Base-by-base conservation (phyloP, 1,139 yeast genomes). In the Sugiyamaella pinicola region DNA sequence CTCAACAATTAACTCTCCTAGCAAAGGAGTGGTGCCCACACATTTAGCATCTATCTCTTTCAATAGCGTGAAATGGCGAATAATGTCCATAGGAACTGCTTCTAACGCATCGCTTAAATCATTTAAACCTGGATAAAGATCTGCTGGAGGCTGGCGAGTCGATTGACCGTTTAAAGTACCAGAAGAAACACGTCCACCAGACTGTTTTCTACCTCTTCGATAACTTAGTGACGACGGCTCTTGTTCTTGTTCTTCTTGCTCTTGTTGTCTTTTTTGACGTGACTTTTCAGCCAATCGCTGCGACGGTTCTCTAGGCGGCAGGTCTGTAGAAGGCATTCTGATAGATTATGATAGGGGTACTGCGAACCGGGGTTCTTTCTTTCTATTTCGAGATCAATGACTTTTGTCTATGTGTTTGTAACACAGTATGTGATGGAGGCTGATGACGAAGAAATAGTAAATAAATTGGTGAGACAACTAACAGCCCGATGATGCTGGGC, bases 1-100 rank as follows among this genome's bases (percentile, higher is more conserved):
- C 53, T 72, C 69, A 44, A 75, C 75, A 51, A 90, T 86, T 58
- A 79, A 76, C 13, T 74, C 69, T 56, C 83, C 81, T 57, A 91
- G 76, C 60, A 77, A 75, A 0, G 96, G 96, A 21, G 85, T 77
- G 0, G 88, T 78, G 55, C 82, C 78, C 46, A 87, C 87, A 68
- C 96, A 89, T 69, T 93, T 91, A 57, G 98, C 97, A 65, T 91
- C 98, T 52, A 93, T 90, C 67, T 93, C 99, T 66, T 90, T 87
- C 59, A 93, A 75, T 24, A 90, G 74, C 0, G 99, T 93, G 69
- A 91, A 83, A 67, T 91, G 93, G 53, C 93, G 82, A 49, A 90
- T 81, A 49, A 89, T 76, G 62, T 90, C 97, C 56, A 80, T 67
- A 1, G 99, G 99, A 60, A 91, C 77, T 26, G 96, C 96, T 68